Conservation (phyloP, 352 stramenopile genomes). For the Phytopythium chamaehyphon region DNA sequence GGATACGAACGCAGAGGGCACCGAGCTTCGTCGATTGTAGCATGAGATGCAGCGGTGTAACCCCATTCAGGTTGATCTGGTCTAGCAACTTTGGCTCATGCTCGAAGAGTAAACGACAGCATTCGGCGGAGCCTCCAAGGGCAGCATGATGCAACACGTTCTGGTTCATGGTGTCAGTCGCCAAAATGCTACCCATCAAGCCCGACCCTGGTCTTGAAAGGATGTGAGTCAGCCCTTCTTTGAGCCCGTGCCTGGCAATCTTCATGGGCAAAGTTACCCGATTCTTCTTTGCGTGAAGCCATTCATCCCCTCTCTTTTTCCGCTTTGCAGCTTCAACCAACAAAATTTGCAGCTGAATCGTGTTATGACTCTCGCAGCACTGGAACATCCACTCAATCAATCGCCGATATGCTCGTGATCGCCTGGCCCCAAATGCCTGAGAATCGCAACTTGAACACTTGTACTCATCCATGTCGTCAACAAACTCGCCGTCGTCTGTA, state of each 20-base stretch:
- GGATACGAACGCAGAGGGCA: constrained; percentile 32
- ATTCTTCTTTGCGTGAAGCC: constrained; percentile 26
- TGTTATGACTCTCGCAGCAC: constrained; percentile 60
- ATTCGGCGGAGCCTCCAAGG: constrained; percentile 25
- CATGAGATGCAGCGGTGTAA: constrained; percentile 57
- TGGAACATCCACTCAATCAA: constrained; percentile 62
- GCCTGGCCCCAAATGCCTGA: constrained; percentile 23
- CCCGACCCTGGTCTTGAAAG: constrained; percentile 25
- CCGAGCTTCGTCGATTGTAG: constrained; percentile 44
- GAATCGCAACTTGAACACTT: constrained; percentile 48
- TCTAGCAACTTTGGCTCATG: constrained; percentile 34
- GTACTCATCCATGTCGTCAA: constrained; percentile 21
- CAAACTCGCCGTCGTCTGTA: constrained; percentile 9
- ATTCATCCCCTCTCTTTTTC: constrained; percentile 23
- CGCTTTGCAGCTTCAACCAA: constrained; percentile 8
- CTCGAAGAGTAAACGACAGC: constrained; percentile 36
- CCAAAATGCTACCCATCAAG: constrained; percentile 31
- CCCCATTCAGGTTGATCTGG: constrained; percentile 47
- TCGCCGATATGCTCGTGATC: constrained; percentile 15
- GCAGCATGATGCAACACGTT: constrained; percentile 59
- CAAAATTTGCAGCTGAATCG: constrained; percentile 43
- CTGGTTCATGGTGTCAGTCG: constrained; percentile 36
- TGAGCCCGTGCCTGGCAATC: constrained; percentile 32
- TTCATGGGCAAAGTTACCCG: constrained; percentile 52
- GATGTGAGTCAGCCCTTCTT: constrained; percentile 34